Conservation (phyloP, 805 yeast genomes). For the Cyberlindnera mississippiensis region DNA sequence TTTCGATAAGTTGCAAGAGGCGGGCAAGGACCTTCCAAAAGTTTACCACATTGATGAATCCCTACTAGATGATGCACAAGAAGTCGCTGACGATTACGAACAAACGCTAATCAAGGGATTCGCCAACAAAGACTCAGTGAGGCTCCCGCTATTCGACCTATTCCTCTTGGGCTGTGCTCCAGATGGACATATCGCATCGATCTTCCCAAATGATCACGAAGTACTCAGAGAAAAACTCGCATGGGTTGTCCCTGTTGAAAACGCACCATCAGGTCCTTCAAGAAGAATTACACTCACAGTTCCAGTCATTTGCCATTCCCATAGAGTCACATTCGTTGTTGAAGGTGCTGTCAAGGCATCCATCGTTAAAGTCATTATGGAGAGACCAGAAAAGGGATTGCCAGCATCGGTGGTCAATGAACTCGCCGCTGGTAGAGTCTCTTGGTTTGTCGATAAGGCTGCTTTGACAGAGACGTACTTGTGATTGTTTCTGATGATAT, state of each 20-base stretch:
- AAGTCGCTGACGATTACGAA: slow-evolving; percentile 92
- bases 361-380: slow-evolving; percentile 85
- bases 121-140: slow-evolving; percentile 95
- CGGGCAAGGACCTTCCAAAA: slow-evolving; percentile 48
- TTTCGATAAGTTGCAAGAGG: slow-evolving; percentile 56
- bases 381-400: slow-evolving; percentile 93
- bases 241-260: slow-evolving; percentile 91
- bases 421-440: slow-evolving; percentile 93
- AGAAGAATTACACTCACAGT: slow-evolving; percentile 85
- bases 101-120: slow-evolving; percentile 80
- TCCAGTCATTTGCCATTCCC: slow-evolving; percentile 93
- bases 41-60: slow-evolving; percentile 81
- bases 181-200: slow-evolving; percentile 96
- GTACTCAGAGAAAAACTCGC: slow-evolving; percentile 85
- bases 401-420: slow-evolving; percentile 94
- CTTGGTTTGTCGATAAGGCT: slow-evolving; percentile 96
- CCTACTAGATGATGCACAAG: slow-evolving; percentile 75
- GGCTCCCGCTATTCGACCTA: slow-evolving; percentile 90
- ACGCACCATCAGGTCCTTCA: slow-evolving; percentile 86
- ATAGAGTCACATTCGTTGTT: slow-evolving; percentile 88
- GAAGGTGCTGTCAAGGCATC: slow-evolving; percentile 97
- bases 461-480: slow-evolving; percentile 61
- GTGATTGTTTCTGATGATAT: slow-evolving; percentile 1
- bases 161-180: slow-evolving; percentile 96
- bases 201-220: slow-evolving; percentile 84